These are phyloP conservation scores for Calonectria honghensis DNA, from an alignment of 2,329 filamentous ascomycete genomes.

Conservation along the genomic window DNA sequence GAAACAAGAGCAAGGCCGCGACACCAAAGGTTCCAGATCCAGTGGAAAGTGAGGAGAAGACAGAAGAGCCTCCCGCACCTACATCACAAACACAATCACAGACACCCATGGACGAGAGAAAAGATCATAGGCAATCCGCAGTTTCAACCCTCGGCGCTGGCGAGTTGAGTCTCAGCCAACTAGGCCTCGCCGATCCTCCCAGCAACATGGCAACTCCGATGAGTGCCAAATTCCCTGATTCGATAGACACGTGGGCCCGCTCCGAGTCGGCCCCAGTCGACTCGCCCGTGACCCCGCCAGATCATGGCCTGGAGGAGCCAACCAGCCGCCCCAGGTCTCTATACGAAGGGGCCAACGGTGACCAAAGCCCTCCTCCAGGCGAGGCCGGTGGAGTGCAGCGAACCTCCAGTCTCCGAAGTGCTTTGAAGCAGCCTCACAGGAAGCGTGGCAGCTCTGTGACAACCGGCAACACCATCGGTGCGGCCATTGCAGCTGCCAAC, in stretches of 20 bases:
- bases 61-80: slow-evolving; percentile 67
- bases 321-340: slow-evolving; percentile 68
- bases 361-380: slow-evolving; percentile 81
- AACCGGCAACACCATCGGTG: slow-evolving; percentile 79
- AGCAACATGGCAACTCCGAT: slow-evolving; percentile 74
- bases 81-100: slow-evolving; percentile 57
- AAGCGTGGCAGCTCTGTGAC: slow-evolving; percentile 89
- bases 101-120: slow-evolving; percentile 55
- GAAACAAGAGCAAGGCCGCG: slow-evolving; percentile 59
- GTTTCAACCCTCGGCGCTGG: slow-evolving; percentile 93
- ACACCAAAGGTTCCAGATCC: slow-evolving; percentile 53
- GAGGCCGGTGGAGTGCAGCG: slow-evolving; percentile 77
- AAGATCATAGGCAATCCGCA: slow-evolving; percentile 81
- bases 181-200: slow-evolving; percentile 83
- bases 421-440: slow-evolving; percentile 73
- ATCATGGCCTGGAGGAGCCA: slow-evolving; percentile 59
- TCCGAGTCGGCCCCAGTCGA: slow-evolving; percentile 78
- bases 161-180: slow-evolving; percentile 90
- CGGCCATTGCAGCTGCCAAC: slow-evolving; percentile 82
- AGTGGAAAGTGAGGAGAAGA: slow-evolving; percentile 51
- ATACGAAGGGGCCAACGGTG: slow-evolving; percentile 70
- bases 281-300: slow-evolving; percentile 53
- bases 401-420: slow-evolving; percentile 81
- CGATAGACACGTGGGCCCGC: slow-evolving; percentile 67
- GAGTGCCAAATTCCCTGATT: slow-evolving; percentile 72